These are phyloP conservation scores for Plasmodium reichenowi DNA, from an alignment of 169 alveolate genomes.

Conservation along the genomic window DNA sequence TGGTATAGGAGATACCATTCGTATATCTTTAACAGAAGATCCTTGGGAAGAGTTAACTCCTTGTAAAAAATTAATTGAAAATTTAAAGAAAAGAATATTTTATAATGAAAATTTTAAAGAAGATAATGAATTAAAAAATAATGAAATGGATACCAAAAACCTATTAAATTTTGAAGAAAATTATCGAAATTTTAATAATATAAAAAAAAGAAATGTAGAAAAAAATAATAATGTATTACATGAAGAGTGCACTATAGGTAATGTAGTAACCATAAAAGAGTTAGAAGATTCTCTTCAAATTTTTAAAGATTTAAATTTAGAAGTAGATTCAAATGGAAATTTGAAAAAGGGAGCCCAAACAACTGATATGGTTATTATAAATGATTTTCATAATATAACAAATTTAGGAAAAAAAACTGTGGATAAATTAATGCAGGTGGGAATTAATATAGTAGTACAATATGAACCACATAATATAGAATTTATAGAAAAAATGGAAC, in stretches of 20 bases:
- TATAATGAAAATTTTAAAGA: constrained; percentile 4
- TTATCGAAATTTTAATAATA: constrained; percentile 77
- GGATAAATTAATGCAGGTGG: constrained; percentile 37
- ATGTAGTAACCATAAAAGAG: constrained; percentile 61
- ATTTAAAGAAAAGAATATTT: constrained; percentile 62
- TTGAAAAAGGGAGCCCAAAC: constrained; percentile 56
- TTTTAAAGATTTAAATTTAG: constrained; percentile 69
- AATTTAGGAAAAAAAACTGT: constrained; percentile 19
- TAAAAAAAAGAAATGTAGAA: constrained; percentile 76
- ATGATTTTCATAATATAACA: constrained; percentile 21
- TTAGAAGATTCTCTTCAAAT: constrained; percentile 68
- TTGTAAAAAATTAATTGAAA: constrained; percentile 73
- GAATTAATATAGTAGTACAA: constrained; percentile 22
- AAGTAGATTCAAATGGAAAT: constrained; percentile 56
- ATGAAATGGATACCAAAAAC: background rate
- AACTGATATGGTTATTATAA: constrained; percentile 34
- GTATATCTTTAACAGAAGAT: constrained; percentile 91
- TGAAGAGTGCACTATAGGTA: constrained; percentile 56
- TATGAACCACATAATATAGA: constrained; percentile 16
- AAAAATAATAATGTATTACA: constrained; percentile 72
- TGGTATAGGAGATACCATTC: constrained; percentile 91
- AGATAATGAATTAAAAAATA: constrained; percentile 27
- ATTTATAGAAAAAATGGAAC: constrained; percentile 12
- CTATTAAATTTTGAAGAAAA: constrained; percentile 38
- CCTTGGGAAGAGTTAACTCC: constrained; percentile 89